A percentile compares a stretch with the other conserved stretches of the same genome.
These are phyloP conservation scores for Leccinum variabile DNA, from an alignment of 1,284 basidiomycete genomes.

Conservation along the genomic window DNA sequence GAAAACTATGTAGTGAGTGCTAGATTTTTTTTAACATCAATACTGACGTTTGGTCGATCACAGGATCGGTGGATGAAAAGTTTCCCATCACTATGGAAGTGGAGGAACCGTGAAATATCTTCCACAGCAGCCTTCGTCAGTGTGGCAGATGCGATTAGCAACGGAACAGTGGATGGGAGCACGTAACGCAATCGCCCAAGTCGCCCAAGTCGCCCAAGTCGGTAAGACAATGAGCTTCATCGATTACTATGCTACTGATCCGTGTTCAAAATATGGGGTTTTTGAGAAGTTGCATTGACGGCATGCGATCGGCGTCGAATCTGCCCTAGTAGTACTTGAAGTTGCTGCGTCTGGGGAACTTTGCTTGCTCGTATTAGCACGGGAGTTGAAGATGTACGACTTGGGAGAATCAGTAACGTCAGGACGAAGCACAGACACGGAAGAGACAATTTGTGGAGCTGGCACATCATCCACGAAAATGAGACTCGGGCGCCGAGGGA, in stretches of 20 bases:
- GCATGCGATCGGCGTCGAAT: neutral
- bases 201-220: too few species aligned
- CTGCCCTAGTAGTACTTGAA: neutral
- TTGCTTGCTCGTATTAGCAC: conserved; percentile 8
- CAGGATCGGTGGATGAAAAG: neutral
- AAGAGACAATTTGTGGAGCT: neutral
- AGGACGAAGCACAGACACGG: conserved; percentile 4
- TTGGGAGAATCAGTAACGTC: conserved; percentile 6
- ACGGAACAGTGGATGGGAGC: neutral
- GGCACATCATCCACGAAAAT: conserved; percentile 4
- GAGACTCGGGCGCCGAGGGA: conserved; percentile 23
- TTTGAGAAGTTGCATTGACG: conserved; percentile 16
- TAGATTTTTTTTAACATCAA: neutral
- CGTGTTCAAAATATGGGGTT: neutral
- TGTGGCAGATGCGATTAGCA: neutral
- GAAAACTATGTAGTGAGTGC: conserved; percentile 8
- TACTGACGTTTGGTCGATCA: neutral
- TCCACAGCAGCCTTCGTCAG: neutral
- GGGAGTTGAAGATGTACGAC: conserved; percentile 24
- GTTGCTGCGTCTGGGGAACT: neutral
- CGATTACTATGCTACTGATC: conserved; percentile 7
- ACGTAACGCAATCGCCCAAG: neutral
- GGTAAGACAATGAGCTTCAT: conserved; percentile 13
- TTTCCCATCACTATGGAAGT: neutral
- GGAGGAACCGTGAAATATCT: neutral